Evolutionary conservation across 306 rosid species (phyloP).

Genomic region (Urtica urens): DNA sequence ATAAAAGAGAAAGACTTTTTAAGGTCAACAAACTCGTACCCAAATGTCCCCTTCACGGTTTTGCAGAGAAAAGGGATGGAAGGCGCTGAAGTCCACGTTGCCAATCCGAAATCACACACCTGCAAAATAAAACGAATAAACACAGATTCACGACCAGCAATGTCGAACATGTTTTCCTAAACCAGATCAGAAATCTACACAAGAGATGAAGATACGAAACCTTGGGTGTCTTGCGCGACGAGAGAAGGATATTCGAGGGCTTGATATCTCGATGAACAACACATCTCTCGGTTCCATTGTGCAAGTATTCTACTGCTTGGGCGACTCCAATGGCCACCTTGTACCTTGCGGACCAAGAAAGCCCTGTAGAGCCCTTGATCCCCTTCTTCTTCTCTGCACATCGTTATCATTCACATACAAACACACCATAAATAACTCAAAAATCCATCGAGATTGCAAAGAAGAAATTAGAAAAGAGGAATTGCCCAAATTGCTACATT

Average conservation of each 20-base stretch:
- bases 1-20: background rate
- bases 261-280: constrained; percentile 90
- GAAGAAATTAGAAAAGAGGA: background rate
- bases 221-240: constrained; percentile 76
- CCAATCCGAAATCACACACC: constrained; percentile 94
- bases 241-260: constrained; percentile 93
- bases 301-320: constrained; percentile 70
- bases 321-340: constrained; percentile 88
- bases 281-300: constrained; percentile 88
- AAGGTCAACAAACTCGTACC: constrained; percentile 35
- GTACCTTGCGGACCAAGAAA: constrained; percentile 80
- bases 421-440: constrained; percentile 15
- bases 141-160: background rate
- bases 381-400: constrained; percentile 60
- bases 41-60: constrained; percentile 98
- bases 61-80: constrained; percentile 93
- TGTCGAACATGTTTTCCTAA: background rate
- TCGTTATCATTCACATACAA: background rate
- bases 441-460: constrained; percentile 7
- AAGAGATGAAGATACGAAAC: constrained; percentile 26
- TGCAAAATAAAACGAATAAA: constrained; percentile 24
- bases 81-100: constrained; percentile 98
- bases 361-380: constrained; percentile 36
- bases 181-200: background rate
- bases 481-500: too few species aligned